Base-by-base conservation (phyloP, 2,329 filamentous ascomycete genomes). In the Nemania sp. region DNA sequence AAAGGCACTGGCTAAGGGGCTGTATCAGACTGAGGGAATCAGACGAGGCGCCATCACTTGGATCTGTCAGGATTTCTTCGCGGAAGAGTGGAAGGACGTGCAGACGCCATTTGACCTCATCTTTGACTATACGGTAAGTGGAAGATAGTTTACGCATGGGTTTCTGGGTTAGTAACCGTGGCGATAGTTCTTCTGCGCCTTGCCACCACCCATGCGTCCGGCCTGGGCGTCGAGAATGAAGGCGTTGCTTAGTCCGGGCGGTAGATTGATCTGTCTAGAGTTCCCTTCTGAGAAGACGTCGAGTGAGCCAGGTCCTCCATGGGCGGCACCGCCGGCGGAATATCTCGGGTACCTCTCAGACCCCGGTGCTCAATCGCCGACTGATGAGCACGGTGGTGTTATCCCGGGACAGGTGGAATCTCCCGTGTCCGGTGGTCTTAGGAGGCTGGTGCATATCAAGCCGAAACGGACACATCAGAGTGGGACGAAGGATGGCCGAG, bases 271-370 rank as follows among this genome's bases (percentile, higher is more conserved):
- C 59, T 90, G 88, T 79, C 85, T 97, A 69, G 93, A 97, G 77
- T 97, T 92, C 77, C 93, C 93, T 10, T 89, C 90, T 0, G 86
- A 88, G 69, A 96, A 94, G 78, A 84, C 88, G 49, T 85, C 90
- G 10, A 83, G 83, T 11, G 83, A 86, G 10, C 85, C 85, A 10
- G 93, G 93, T 0, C 93, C 93, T 13, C 93, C 93, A 1, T 94
- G 88, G 85, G 88, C 89, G 7, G 80, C 93, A 47, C 87, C 88
- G 13, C 86, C 91, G 0, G 86, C 89, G 68, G 87, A 92, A 29
- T 96, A 97, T 78, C 82, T 89, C 74, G 89, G 89, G 69, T 89
- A 95, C 73, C 84, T 97, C 49, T 85, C 85, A 62, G 84, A 87
- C 55, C 93, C 93, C 0, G 93, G 93, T 1, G 84, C 90, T 70